Conservation (phyloP, 1,284 basidiomycete genomes). For the Cryptococcus hybrid region DNA sequence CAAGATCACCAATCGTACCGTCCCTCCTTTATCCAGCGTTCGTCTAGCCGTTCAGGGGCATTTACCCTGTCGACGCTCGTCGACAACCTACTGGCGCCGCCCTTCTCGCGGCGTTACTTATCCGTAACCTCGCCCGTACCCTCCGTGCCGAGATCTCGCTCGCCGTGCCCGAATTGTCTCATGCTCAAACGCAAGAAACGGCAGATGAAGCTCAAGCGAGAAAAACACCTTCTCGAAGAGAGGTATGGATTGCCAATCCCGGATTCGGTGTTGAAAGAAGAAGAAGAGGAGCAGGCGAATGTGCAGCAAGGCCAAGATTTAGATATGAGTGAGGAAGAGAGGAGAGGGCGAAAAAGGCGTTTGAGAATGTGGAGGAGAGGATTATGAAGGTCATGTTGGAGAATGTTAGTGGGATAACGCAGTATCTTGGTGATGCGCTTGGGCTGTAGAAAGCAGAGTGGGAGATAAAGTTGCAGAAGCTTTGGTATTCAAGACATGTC, state of each 20-base stretch:
- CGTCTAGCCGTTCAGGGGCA: conserved; percentile 22
- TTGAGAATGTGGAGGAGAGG: conserved; percentile 31
- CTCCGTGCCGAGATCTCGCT: conserved; percentile 32
- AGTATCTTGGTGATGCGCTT: conserved; percentile 40
- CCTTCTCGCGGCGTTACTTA: conserved; percentile 39
- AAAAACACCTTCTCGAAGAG: conserved; percentile 39
- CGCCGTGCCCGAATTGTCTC: conserved; percentile 11
- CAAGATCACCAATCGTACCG: conserved; percentile 23
- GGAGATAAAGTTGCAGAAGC: background rate
- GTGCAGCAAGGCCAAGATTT: conserved; percentile 14
- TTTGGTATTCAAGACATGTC: background rate
- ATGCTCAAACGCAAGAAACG: background rate
- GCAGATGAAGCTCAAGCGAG: conserved; percentile 25
- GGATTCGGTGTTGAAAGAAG: conserved; percentile 35
- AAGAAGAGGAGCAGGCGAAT: conserved; percentile 30
- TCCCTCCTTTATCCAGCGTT: conserved; percentile 27
- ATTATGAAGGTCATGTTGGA: conserved; percentile 33
- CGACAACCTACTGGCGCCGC: conserved; percentile 37
- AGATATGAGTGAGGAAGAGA: conserved; percentile 25
- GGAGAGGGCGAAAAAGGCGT: conserved; percentile 46
- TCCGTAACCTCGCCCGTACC: conserved; percentile 44
- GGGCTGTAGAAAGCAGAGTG: conserved; percentile 28
- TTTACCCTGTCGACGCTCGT: conserved; percentile 25
- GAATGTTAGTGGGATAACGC: conserved; percentile 34
- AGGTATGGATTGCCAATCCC: conserved; percentile 49